Base-by-base conservation (phyloP, 139 green algal genomes). In the Chlorella sp. region DNA sequence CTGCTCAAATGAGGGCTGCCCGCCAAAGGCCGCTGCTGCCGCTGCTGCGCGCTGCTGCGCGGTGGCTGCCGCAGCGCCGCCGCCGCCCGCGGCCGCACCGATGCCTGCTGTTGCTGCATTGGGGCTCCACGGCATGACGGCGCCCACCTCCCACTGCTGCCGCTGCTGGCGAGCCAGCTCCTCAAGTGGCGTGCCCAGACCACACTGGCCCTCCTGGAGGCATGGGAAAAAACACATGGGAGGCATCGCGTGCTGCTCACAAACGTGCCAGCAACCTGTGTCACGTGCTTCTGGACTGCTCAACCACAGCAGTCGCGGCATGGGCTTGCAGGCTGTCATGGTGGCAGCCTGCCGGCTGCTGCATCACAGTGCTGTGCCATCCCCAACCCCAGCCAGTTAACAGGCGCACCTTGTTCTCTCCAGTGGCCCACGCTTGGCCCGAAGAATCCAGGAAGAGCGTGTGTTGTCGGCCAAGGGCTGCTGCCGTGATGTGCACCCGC, bases 391-490 rank as follows among this genome's bases (percentile, higher is more conserved):
- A 51, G 44, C 44, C 9, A 51, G 6, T 9, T 51, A 9, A 30
- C 56, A 23, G 36, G 74, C 87, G 82, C 87, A 94, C 92, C 62
- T 90, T 92, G 85, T 93, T 94, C 69, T 93, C 90, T 3, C 91
- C 91, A 32, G 87, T 91, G 47, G 83, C 81, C 89, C 89, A 94
- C 15, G 94, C 36, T 25, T 30, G 67, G 74, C 91, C 90, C 0
- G 73, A 17, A 7, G 56, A 41, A 71, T 94, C 92, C 36, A 96
- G 70, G 51, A 96, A 95, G 15, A 96, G 88, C 0, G 87, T 87
- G 85, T 96, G 93, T 57, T 90, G 85, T 25, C 92, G 85, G 1
- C 93, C 93, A n/a, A 96, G 87, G 0, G 90, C 87, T 12, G 87
- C 81, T 4, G 32, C 41, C 1, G 26, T 64, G 13, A 96, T 82